These are phyloP conservation scores for Acacia concinna DNA, from an alignment of 331 rosid species.

Conservation along the genomic window DNA sequence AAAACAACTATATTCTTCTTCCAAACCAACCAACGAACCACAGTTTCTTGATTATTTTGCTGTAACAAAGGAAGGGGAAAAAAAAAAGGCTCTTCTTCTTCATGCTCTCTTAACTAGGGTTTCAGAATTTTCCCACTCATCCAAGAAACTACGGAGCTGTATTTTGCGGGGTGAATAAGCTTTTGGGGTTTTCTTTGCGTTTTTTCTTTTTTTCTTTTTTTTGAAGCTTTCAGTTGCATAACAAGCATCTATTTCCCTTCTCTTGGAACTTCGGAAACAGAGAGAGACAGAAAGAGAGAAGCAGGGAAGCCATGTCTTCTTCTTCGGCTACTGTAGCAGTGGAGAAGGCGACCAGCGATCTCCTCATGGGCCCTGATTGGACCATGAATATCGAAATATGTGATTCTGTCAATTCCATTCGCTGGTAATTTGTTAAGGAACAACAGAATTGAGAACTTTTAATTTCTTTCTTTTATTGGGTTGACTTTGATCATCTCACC, in stretches of 20 bases:
- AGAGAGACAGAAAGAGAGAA: slow-evolving; percentile 17
- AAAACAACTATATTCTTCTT: background rate
- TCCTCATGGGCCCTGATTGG: slow-evolving; percentile 98
- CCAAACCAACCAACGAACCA: slow-evolving; percentile 17
- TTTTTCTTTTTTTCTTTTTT: background rate
- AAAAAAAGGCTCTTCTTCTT: too few species aligned
- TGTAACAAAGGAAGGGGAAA: background rate
- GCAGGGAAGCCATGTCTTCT: slow-evolving; percentile 53
- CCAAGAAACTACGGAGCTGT: slow-evolving; percentile 32
- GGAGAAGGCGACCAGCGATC: slow-evolving; percentile 99
- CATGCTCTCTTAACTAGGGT: slow-evolving; percentile 40
- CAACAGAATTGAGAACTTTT: slow-evolving; percentile 17
- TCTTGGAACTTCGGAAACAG: slow-evolving; percentile 28
- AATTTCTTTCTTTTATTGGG: slow-evolving; percentile 18
- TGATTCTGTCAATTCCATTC: slow-evolving; percentile 91
- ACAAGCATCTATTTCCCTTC: slow-evolving; percentile 35
- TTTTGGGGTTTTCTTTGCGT: slow-evolving; percentile 1
- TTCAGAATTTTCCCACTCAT: slow-evolving; percentile 34
- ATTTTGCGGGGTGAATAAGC: slow-evolving; percentile 29
- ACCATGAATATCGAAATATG: slow-evolving; percentile 98
- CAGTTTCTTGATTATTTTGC: slow-evolving; percentile 28
- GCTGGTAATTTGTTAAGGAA: slow-evolving; percentile 57
- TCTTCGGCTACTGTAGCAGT: slow-evolving; percentile 94
- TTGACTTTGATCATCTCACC: slow-evolving; percentile 46
- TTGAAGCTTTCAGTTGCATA: slow-evolving; percentile 14